phyloP scores from a whole-genome alignment of 495 filamentous ascomycete genomes.

The Patellaria atrata region DNA sequence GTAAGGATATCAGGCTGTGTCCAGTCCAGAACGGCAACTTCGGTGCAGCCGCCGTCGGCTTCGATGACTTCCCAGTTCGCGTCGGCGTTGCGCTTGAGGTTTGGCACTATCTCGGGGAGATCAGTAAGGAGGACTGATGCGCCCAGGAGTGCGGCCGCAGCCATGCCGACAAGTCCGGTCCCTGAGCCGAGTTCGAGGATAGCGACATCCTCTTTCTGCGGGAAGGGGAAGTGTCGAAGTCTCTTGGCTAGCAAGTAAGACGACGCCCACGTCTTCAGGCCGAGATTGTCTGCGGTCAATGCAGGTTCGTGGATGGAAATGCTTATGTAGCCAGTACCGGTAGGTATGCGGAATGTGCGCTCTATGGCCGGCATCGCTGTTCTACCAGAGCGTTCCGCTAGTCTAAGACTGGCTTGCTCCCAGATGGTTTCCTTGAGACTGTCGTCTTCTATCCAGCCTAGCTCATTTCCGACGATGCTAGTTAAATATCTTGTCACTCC shows the following conservation, averaged over 20 bases:
- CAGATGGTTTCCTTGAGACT: constrained; percentile 59
- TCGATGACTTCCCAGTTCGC: constrained; percentile 32
- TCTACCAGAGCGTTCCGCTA: constrained; percentile 75
- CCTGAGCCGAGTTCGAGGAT: constrained; percentile 51
- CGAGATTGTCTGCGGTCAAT: constrained; percentile 72
- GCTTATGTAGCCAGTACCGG: constrained; percentile 30
- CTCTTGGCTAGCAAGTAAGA: constrained; percentile 74
- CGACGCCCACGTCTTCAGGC: constrained; percentile 85
- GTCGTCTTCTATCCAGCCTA: constrained; percentile 63
- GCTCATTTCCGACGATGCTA: constrained; percentile 54
- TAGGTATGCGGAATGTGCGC: constrained; percentile 56
- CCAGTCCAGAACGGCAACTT: constrained; percentile 55
- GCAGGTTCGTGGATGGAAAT: constrained; percentile 72
- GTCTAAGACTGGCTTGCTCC: constrained; percentile 59
- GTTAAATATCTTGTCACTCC: constrained; percentile 48
- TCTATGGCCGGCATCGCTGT: constrained; percentile 68
- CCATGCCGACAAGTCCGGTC: constrained; percentile 45
- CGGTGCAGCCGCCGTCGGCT: constrained; percentile 21
- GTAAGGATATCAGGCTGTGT: constrained; percentile 27
- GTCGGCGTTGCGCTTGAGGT: constrained; percentile 45
- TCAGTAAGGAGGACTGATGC: constrained; percentile 46
- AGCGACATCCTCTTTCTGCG: constrained; percentile 13
- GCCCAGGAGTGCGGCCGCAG: constrained; percentile 31
- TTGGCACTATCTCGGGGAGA: constrained; percentile 52
- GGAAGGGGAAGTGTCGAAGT: constrained; percentile 36